Evolutionary conservation across 2,329 filamentous ascomycete genomes (phyloP), one percentile per base, ranked within the genome.

Genomic region (Aotearoamyces nothofagi): DNA sequence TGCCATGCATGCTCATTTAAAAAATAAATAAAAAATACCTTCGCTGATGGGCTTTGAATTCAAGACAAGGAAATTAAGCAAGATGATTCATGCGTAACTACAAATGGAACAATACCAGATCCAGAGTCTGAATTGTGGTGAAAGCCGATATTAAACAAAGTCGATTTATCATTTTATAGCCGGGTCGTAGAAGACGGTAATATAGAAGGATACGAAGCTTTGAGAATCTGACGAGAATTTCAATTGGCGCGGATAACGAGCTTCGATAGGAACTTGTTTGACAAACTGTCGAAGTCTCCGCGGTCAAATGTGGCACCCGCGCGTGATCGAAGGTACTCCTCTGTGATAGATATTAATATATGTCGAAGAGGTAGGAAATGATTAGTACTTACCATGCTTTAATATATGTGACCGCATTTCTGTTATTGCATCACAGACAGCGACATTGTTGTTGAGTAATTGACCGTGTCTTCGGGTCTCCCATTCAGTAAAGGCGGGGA

Each of bases 241-340:
- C 66, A 92, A 61, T 92, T 92, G 47, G 87, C 81, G 45, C 87
- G 83, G 54, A 94, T 93, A 52, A 94, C 86, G 48, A 96, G 71
- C 59, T 92, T 92, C 20, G 86, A 92, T 43, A 94, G 61, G 63
- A 96, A 94, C 63, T 94, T 96, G 65, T 93, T 94, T 30, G 86
- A 92, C 50, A 96, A 58, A 36, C 77, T 90, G 61, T 96, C 87
- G 51, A 94, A 96, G 60, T 96, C 82, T 45, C 78, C 71, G 43
- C 81, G 75, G 60, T 93, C 79, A 54, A 93, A 96, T 55, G 78
- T 82, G 46, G 78, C 72, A 33, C 77, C 74, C 42, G 45, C 42
- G 43, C 87, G 80, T 36, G 73, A 73, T 47, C 82, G 76, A 36
- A 96, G 69, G 56, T 94, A 96, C 31, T 70, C 63, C 60, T 94